Percentiles rank a stretch among this genome's conserved stretches.
Evolutionary conservation across 1,284 basidiomycete species (phyloP).

Genomic region (Neonothopanus nambi): DNA sequence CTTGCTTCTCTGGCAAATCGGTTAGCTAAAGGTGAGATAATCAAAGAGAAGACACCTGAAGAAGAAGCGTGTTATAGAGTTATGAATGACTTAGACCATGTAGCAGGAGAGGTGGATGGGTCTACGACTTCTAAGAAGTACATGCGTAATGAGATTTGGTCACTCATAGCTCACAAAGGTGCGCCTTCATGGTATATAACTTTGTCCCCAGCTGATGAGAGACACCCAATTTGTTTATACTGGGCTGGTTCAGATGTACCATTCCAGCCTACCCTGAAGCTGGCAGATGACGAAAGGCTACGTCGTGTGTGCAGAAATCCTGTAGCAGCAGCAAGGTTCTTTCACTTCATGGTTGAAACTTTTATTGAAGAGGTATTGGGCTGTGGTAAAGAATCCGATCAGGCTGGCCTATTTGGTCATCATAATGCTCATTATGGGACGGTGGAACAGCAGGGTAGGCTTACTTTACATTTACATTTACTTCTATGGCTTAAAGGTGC

Average conservation of each 20-base stretch:
- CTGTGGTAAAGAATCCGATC: conserved; percentile 18
- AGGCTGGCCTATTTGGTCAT: conserved; percentile 28
- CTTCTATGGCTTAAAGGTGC: conserved; percentile 29
- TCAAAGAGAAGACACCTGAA: conserved; percentile 27
- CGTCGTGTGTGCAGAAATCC: conserved; percentile 26
- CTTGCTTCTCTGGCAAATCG: conserved; percentile 24
- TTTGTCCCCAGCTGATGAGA: conserved; percentile 25
- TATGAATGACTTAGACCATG: conserved; percentile 34
- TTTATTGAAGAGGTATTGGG: conserved; percentile 17
- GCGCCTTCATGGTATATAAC: conserved; percentile 31
- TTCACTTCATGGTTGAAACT: conserved; percentile 26
- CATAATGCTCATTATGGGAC: conserved; percentile 35
- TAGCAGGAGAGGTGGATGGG: conserved; percentile 31
- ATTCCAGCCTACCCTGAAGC: conserved; percentile 3
- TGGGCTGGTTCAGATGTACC: conserved; percentile 22
- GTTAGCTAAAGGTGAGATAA: conserved; percentile 24
- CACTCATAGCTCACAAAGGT: conserved; percentile 28
- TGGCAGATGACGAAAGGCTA: conserved; percentile 8
- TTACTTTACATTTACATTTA: conserved; percentile 34
- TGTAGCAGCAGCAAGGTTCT: conserved; percentile 24
- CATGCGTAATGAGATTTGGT: conserved; percentile 39
- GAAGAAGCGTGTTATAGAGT: conserved; percentile 38
- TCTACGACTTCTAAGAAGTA: conserved; percentile 34
- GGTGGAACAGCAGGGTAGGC: conserved; percentile 34
- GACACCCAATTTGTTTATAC: conserved; percentile 28